Evolutionary conservation across 192 early-diverging fungal species (phyloP), one percentile per base, ranked within the genome.

Genomic region (Coemansia sp.): DNA sequence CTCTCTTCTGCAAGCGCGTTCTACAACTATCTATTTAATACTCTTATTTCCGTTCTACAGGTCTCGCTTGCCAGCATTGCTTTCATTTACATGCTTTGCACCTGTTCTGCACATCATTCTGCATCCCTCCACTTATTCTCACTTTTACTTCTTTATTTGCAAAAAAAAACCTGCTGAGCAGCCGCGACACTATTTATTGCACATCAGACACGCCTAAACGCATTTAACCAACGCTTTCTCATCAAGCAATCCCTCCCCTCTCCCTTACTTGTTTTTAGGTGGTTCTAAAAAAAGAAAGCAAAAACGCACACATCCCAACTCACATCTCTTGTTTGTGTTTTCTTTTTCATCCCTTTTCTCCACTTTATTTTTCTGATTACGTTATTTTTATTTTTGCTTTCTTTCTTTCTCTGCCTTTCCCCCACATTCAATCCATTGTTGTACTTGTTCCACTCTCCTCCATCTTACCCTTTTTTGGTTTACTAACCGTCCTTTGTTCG

Each of bases 291-390:
- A 48, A 48, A 48, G 45, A 9, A 48, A 7, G 25, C 11, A n/a
- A n/a, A n/a, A n/a, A 44, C 6, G n/a, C 23, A 48, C 23, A 48
- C 11, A 48, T 48, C 8, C 33, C 45, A 48, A 48, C 45, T 5
- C 23, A 23, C 45, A 48, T 25, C 25, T 25, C 10, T 48, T 25
- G 22, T 48, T 20, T 48, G 22, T 48, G 22, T 20, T 48, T 48
- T 48, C 25, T 10, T 44, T 38, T 45, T 47, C 42, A 59, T 28
- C 44, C 23, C 7, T 22, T 62, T 36, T 62, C 28, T 55, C 34
- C 36, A 41, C 30, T 62, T n/a, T 33, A 25, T 55, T 17, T 62
- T 53, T 53, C 23, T 53, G 25, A 40, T 20, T 38, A 6, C 29
- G 27, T 20, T 20, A 6, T 20, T 30, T 48, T 48, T 48, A 6